Evolutionary conservation across 306 rosid genomes (phyloP).

Genomic region (cucumber (Cucumis sativus)): DNA sequence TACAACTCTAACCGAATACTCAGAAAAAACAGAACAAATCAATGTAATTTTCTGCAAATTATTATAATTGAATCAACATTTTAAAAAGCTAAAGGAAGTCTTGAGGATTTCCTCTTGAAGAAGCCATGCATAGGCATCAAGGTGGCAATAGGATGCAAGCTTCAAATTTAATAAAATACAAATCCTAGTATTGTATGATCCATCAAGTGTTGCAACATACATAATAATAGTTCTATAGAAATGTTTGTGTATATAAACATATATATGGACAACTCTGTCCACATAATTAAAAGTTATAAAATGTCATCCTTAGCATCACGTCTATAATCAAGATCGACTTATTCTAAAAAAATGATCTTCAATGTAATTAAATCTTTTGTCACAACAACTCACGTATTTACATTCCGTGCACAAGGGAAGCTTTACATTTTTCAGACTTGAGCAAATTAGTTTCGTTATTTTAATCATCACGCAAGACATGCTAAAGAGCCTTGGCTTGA

Average conservation of each 20-base stretch:
- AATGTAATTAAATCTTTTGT: background rate
- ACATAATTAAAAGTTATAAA: background rate
- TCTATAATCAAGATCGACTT: background rate
- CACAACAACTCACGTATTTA: background rate
- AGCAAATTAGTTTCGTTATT: background rate
- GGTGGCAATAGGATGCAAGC: background rate
- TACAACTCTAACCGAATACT: background rate
- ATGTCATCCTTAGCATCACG: background rate
- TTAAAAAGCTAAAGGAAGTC: background rate
- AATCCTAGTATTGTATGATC: background rate
- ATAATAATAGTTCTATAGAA: background rate
- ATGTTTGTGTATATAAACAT: background rate
- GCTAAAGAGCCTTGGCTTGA: background rate
- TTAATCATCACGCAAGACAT: background rate
- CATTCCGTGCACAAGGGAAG: background rate
- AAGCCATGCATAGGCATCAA: background rate
- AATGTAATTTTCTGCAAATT: background rate
- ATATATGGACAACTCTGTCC: background rate
- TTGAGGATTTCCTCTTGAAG: background rate
- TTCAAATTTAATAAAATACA: background rate
- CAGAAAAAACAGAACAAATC: background rate
- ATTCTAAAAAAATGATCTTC: background rate
- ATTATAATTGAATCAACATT: background rate
- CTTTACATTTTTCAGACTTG: background rate
- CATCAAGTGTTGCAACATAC: background rate